A percentile compares a stretch with the other conserved stretches of the same genome.
phyloP scores from a whole-genome alignment of 495 filamentous ascomycete species.

The Annulohypoxylon stygium region DNA sequence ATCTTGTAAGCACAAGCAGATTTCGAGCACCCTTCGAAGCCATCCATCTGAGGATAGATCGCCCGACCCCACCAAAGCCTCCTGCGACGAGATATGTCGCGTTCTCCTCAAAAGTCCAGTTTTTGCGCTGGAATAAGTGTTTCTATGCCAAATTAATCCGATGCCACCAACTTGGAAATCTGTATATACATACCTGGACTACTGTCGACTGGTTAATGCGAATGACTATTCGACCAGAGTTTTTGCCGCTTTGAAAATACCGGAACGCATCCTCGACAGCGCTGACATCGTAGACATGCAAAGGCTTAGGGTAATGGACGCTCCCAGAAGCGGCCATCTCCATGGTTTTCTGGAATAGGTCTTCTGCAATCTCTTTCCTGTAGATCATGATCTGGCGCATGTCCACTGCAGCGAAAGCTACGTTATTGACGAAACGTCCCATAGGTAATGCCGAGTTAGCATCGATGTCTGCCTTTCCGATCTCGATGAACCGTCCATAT shows the following conservation, averaged over 20 bases:
- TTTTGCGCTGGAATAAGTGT: too few relatives aligned
- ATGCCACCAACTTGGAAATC: too few relatives aligned
- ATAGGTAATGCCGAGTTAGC: neutral
- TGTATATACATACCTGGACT: too few relatives aligned
- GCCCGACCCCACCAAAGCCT: slow-evolving; percentile 44
- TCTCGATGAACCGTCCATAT: neutral
- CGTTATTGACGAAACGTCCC: neutral
- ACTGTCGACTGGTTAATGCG: too few relatives aligned
- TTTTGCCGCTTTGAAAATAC: slow-evolving; percentile 29
- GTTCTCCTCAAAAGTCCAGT: slow-evolving; percentile 39
- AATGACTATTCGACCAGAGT: slow-evolving; percentile 27
- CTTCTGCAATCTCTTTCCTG: neutral
- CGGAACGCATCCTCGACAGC: slow-evolving; percentile 16
- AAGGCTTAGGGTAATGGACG: slow-evolving; percentile 15
- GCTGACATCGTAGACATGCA: slow-evolving; percentile 24
- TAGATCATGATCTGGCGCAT: too few relatives aligned
- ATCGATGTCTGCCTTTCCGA: too few relatives aligned
- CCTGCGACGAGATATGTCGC: slow-evolving; percentile 59
- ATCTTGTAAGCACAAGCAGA: slow-evolving; percentile 39
- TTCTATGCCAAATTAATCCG: too few relatives aligned
- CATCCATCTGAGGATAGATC: slow-evolving; percentile 34
- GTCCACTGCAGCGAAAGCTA: too few relatives aligned
- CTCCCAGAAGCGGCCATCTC: neutral
- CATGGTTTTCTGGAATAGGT: neutral
- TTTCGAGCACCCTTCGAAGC: slow-evolving; percentile 27